Percentiles rank a stretch among this genome's conserved stretches.
Evolutionary conservation across 192 early-diverging fungal species (phyloP).

Genomic region (Backusella tuberculispora): DNA sequence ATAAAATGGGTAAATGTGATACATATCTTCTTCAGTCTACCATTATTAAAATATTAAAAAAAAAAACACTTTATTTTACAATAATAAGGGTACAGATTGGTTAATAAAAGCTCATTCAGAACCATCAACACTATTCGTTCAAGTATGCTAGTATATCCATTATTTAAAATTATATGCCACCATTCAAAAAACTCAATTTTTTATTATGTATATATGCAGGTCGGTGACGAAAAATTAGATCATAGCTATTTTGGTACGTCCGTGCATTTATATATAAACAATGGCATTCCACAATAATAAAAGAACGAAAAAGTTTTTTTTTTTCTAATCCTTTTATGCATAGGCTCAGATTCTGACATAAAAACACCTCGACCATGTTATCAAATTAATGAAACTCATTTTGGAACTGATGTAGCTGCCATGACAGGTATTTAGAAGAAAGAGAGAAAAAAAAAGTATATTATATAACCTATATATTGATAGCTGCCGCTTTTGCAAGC

Average conservation of each 20-base stretch:
- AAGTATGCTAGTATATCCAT: constrained; percentile 47
- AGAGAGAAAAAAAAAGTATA: background rate
- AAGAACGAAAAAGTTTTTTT: too few species aligned
- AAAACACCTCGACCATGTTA: constrained; percentile 51
- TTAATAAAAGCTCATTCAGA: constrained; percentile 61
- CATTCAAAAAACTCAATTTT: background rate
- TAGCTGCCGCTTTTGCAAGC: constrained; percentile 56
- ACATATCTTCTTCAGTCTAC: too few species aligned
- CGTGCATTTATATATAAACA: background rate
- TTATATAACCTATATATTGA: background rate
- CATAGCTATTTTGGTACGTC: constrained; percentile 58
- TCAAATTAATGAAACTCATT: constrained; percentile 42
- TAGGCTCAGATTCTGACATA: constrained; percentile 43
- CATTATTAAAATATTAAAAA: background rate
- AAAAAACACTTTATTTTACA: background rate
- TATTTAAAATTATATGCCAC: background rate
- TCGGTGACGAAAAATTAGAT: constrained; percentile 49
- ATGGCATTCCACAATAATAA: too few species aligned
- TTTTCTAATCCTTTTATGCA: background rate
- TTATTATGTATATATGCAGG: constrained; percentile 17
- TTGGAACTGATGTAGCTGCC: constrained; percentile 56
- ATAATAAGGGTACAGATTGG: constrained; percentile 61
- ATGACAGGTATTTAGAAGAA: constrained; percentile 29
- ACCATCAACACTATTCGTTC: constrained; percentile 51
- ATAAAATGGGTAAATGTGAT: constrained; percentile 60